Conservation (phyloP, 2,329 filamentous ascomycete species). For the Alternaria metachromatica region DNA sequence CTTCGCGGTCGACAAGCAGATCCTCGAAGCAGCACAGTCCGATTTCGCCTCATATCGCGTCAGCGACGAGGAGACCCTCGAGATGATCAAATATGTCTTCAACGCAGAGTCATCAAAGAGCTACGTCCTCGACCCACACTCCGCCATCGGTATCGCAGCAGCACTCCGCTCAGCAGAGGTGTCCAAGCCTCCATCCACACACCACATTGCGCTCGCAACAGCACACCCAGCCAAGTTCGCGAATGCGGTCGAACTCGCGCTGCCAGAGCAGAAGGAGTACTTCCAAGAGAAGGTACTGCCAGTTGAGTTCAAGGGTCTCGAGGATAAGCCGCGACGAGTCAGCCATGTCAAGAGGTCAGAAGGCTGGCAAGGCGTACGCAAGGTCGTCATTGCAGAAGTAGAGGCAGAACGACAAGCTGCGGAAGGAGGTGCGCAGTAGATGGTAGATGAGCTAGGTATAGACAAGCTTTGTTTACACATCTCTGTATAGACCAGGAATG, state of each 20-base stretch:
- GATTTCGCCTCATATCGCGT: constrained; percentile 83
- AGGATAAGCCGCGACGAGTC: constrained; percentile 76
- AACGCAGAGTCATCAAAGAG: constrained; percentile 55
- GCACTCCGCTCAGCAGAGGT: constrained; percentile 71
- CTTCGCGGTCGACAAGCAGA: constrained; percentile 78
- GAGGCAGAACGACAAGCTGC: constrained; percentile 52
- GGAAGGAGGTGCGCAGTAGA: constrained; percentile 28
- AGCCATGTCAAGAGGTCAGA: constrained; percentile 68
- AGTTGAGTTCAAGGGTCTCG: constrained; percentile 79
- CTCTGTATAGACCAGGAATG: constrained; percentile 5
- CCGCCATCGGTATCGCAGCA: constrained; percentile 84
- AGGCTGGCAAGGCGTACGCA: constrained; percentile 76
- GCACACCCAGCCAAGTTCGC: constrained; percentile 97
- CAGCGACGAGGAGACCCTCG: constrained; percentile 59
- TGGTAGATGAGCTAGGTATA: background rate
- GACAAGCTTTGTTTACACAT: background rate
- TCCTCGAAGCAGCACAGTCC: constrained; percentile 72
- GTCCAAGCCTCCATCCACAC: constrained; percentile 54
- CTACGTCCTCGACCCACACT: constrained; percentile 93
- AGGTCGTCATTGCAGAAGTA: constrained; percentile 77
- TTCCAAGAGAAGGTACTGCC: constrained; percentile 81
- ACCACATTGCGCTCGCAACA: constrained; percentile 86
- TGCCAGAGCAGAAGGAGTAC: constrained; percentile 75
- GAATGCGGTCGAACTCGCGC: constrained; percentile 79
- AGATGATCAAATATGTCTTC: constrained; percentile 56